These are phyloP conservation scores for Actinomucor elegans DNA, from an alignment of 371 early-diverging fungal species.

Conservation along the genomic window DNA sequence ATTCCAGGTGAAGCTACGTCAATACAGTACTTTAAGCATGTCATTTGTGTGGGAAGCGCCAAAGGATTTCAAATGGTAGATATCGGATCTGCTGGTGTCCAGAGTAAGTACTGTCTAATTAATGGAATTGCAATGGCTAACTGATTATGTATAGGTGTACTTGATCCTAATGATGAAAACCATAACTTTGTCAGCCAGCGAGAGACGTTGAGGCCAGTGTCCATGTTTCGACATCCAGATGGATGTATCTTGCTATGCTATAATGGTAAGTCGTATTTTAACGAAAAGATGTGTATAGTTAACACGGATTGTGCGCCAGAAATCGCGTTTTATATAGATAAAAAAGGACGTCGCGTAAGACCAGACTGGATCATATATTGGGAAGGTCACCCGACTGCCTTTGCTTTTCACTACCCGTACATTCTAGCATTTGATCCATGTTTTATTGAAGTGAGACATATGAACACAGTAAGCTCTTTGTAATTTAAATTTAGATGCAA, in stretches of 20 bases:
- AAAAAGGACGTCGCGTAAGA: constrained; percentile 78
- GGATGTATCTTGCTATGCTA: constrained; percentile 89
- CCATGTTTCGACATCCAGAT: constrained; percentile 79
- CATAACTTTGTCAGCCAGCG: constrained; percentile 23
- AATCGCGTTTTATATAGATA: constrained; percentile 91
- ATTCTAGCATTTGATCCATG: constrained; percentile 83
- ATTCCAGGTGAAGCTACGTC: constrained; percentile 89
- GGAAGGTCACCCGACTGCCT: constrained; percentile 73
- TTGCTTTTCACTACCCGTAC: constrained; percentile 77
- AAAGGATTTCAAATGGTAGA: constrained; percentile 95
- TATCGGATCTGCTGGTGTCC: constrained; percentile 71
- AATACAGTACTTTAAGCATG: constrained; percentile 82
- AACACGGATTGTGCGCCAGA: constrained; percentile 33
- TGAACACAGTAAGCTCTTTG: constrained; percentile 57
- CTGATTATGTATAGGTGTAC: constrained; percentile 28
- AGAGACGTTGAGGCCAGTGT: constrained; percentile 63
- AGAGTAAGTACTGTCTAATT: constrained; percentile 27
- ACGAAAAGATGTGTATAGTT: neutral
- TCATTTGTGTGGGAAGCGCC: constrained; percentile 89
- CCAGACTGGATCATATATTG: constrained; percentile 75
- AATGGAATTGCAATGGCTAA: neutral
- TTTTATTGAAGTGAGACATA: constrained; percentile 88
- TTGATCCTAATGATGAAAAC: constrained; percentile 46
- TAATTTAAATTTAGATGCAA: neutral
- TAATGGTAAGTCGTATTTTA: constrained; percentile 46